Conservation (phyloP, 2,329 filamentous ascomycete species). For the Alternaria atra region DNA sequence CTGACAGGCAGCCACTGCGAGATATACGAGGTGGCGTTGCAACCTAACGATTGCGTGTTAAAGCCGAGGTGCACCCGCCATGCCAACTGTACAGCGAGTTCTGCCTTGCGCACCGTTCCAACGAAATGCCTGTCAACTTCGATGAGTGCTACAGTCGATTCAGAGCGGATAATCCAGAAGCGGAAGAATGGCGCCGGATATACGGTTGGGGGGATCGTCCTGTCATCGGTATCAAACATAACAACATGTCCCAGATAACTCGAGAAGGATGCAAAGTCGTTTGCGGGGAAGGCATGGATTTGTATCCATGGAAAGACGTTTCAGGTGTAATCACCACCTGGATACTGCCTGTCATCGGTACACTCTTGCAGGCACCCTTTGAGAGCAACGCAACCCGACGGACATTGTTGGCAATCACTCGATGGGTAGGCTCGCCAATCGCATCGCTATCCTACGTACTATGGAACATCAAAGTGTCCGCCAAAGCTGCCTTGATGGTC, state of each 20-base stretch:
- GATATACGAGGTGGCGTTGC: background rate
- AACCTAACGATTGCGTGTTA: background rate
- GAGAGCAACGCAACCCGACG: slow-evolving; percentile 51
- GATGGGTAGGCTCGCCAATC: slow-evolving; percentile 53
- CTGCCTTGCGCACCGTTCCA: background rate
- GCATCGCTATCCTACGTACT: slow-evolving; percentile 50
- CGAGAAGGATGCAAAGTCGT: slow-evolving; percentile 44
- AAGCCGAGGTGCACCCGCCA: background rate
- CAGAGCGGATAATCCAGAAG: background rate
- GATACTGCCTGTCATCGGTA: slow-evolving; percentile 52
- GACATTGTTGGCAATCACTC: slow-evolving; percentile 49
- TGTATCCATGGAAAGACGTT: slow-evolving; percentile 45
- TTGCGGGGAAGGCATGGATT: slow-evolving; percentile 44
- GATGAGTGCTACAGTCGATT: slow-evolving; percentile 8
- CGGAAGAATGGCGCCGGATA: slow-evolving; percentile 14
- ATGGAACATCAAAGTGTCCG: slow-evolving; percentile 54
- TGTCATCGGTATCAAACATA: slow-evolving; percentile 21
- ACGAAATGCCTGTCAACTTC: background rate
- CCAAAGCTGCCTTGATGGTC: slow-evolving; percentile 52
- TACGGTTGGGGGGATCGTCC: slow-evolving; percentile 27
- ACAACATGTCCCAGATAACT: slow-evolving; percentile 41
- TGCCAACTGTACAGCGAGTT: background rate
- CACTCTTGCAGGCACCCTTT: slow-evolving; percentile 53
- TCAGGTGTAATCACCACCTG: slow-evolving; percentile 53
- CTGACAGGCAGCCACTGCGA: background rate